Base-by-base conservation (phyloP, 176 grass and related monocot species). In the Triticum timopheevii region DNA sequence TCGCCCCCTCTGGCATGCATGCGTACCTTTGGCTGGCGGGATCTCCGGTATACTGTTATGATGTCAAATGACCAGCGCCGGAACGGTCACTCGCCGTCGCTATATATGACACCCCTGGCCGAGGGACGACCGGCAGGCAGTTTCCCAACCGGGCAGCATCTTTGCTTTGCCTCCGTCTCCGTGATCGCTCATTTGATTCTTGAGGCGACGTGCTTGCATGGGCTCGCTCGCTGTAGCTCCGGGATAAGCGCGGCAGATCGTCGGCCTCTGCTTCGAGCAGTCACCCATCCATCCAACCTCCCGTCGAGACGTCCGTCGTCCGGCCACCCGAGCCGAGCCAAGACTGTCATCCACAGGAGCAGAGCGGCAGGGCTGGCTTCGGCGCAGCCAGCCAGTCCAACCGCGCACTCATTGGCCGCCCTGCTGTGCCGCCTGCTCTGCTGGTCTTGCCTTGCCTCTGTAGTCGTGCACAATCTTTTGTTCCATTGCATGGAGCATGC, bases 371-470 rank as follows among this genome's bases (percentile, higher is more conserved):
- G 34, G 84, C 34, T 35, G 34, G 34, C 49, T 81, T 44, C 39
- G 40, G 8, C 61, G 31, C 84, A 45, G n/a, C 82, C 61, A 2
- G 62, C 62, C 62, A 65, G 63, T 31, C 63, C 25, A 65, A 1
- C 74, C 56, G 61, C 16, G 40, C 75, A 83, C 84, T 91, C 89
- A 68, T 91, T 91, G 80, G 85, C 6, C 44, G 33, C 85, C 42
- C 35, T 28, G 69, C 40, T 31, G 42, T 56, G 8, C 35, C 13
- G 3, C 17, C 9, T 69, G 65, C 52, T 36, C 54, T 22, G 13
- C 70, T 15, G 44, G 15, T 76, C 73, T 52, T 62, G 20, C 22
- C 22, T 69, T 35, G 83, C 83, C 20, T 85, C 61, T 78, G 42
- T 69, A 68, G 44, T 15, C 63, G 83, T 68, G 73, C 83, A 1